Percentiles rank a stretch among this genome's conserved stretches.
phyloP scores from a whole-genome alignment of 2,329 filamentous ascomycete genomes.

The Magnaporthales sp. region DNA sequence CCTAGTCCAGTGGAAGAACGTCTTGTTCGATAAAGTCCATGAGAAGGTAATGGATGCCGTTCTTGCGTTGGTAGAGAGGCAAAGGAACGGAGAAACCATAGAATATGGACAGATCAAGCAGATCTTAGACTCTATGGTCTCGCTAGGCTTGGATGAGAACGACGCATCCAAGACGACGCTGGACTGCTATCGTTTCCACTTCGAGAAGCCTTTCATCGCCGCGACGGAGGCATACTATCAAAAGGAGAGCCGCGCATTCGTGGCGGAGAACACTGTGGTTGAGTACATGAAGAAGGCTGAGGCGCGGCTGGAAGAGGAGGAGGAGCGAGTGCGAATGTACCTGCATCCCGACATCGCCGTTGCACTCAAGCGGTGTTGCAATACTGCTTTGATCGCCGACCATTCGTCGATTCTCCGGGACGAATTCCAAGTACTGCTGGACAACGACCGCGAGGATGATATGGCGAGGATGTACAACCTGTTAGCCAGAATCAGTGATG shows the following conservation, averaged over 20 bases:
- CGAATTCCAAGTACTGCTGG: slow-evolving; percentile 88
- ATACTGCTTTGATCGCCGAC: slow-evolving; percentile 80
- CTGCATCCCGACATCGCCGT: slow-evolving; percentile 83
- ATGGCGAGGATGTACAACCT: slow-evolving; percentile 95
- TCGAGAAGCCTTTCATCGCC: slow-evolving; percentile 83
- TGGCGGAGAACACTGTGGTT: slow-evolving; percentile 93
- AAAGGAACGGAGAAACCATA: slow-evolving; percentile 94
- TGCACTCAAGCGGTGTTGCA: slow-evolving; percentile 77
- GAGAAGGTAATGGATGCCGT: slow-evolving; percentile 92
- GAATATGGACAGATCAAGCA: slow-evolving; percentile 95
- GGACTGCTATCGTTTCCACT: slow-evolving; percentile 87
- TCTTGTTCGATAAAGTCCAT: slow-evolving; percentile 79
- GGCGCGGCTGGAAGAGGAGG: slow-evolving; percentile 79
- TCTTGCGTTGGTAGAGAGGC: slow-evolving; percentile 90
- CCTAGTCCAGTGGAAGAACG: slow-evolving; percentile 87
- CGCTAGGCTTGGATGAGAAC: slow-evolving; percentile 84
- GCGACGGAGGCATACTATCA: slow-evolving; percentile 83
- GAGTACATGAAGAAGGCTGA: slow-evolving; percentile 99
- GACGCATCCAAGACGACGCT: slow-evolving; percentile 91
- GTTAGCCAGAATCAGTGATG: slow-evolving; percentile 80
- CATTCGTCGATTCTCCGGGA: slow-evolving; percentile 82
- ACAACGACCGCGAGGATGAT: slow-evolving; percentile 91
- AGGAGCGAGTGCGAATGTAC: slow-evolving; percentile 86
- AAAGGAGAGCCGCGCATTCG: slow-evolving; percentile 85
- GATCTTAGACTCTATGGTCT: slow-evolving; percentile 94